Conservation (phyloP, 495 filamentous ascomycete species). For the Pyrenopolyporus hunteri region DNA sequence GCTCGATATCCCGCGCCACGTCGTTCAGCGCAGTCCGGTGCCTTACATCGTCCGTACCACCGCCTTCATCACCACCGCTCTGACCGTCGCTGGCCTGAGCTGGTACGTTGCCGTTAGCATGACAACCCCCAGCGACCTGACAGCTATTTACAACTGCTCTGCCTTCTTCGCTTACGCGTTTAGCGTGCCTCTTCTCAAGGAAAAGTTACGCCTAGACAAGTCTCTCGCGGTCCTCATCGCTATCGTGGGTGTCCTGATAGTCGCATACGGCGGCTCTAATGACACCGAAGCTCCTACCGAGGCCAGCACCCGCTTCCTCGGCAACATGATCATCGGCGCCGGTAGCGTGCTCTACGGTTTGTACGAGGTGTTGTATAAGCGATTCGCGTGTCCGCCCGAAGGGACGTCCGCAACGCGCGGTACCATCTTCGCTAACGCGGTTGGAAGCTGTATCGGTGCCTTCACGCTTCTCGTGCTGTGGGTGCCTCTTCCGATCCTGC, state of each 20-base stretch:
- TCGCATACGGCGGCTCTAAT: conserved; percentile 82
- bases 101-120: conserved; percentile 96
- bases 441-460: conserved; percentile 81
- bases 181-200: conserved; percentile 84
- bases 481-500: conserved; percentile 87
- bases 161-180: conserved; percentile 99
- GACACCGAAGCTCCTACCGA: conserved; percentile 49
- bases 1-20: conserved; percentile 56
- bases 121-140: conserved; percentile 90
- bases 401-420: conserved; percentile 78
- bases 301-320: conserved; percentile 66
- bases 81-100: conserved; percentile 89
- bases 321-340: conserved; percentile 91
- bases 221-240: conserved; percentile 82
- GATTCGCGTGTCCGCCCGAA: conserved; percentile 88
- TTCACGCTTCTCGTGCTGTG: conserved; percentile 89
- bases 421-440: conserved; percentile 91
- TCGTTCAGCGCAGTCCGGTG: conserved; percentile 53
- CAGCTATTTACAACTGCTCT: conserved; percentile 98
- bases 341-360: conserved; percentile 94
- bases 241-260: conserved; percentile 84
- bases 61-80: conserved; percentile 78
- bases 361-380: conserved; percentile 97
- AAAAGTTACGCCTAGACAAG: conserved; percentile 81
- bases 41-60: conserved; percentile 80